Percentiles rank a stretch among this genome's conserved stretches.
phyloP scores from a whole-genome alignment of 2,329 filamentous ascomycete genomes.

The Parastagonospora avenae region DNA sequence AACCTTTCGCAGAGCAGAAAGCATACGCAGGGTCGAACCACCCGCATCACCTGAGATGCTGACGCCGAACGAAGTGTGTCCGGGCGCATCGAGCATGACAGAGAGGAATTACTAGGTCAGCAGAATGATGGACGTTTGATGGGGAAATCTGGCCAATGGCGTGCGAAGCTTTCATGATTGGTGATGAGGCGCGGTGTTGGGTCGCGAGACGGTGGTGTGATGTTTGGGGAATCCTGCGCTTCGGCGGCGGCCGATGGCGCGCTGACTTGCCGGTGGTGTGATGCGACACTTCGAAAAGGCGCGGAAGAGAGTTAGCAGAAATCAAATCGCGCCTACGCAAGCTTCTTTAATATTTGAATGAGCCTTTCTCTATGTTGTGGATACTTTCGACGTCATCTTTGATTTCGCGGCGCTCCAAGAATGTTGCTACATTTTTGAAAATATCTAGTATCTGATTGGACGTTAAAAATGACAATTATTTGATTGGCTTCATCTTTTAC shows the following conservation, averaged over 20 bases:
- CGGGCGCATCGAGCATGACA: neutral
- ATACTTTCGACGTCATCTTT: no score
- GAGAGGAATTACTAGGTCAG: neutral
- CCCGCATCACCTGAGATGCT: neutral
- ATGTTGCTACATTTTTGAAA: no score
- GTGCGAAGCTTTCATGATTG: neutral
- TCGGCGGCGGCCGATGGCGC: slow-evolving; percentile 27
- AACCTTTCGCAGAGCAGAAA: neutral
- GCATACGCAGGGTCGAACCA: neutral
- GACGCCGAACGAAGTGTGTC: neutral
- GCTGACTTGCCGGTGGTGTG: slow-evolving; percentile 11
- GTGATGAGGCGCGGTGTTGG: slow-evolving; percentile 1
- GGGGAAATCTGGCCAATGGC: neutral
- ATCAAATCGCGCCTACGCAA: neutral
- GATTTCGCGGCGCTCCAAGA: no score
- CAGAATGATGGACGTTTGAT: neutral
- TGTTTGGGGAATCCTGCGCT: slow-evolving; percentile 8
- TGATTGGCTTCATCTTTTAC: no score
- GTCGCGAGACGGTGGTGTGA: slow-evolving; percentile 35
- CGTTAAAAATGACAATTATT: no score
- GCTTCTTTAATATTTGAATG: neutral
- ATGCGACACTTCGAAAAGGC: neutral
- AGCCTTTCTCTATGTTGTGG: no score
- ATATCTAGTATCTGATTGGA: no score
- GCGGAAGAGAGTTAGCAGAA: neutral